phyloP scores from a whole-genome alignment of 768 basidiomycete species.

The Phallus indusiatus region DNA sequence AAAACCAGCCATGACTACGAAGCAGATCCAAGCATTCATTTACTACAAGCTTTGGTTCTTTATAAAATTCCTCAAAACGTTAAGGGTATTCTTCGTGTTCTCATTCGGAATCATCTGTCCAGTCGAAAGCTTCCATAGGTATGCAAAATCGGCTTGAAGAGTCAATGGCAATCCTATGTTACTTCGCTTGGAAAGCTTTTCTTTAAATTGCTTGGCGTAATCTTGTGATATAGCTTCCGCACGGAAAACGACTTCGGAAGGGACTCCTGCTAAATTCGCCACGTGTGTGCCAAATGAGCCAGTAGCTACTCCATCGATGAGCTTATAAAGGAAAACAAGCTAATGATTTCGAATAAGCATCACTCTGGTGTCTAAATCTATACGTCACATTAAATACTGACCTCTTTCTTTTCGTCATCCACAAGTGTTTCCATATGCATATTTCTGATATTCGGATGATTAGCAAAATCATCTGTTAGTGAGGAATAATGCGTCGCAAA shows the following conservation, averaged over 20 bases:
- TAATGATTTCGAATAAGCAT: constrained; percentile 19
- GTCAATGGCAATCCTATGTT: constrained; percentile 57
- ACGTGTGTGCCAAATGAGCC: constrained; percentile 93
- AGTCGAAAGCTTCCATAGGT: constrained; percentile 36
- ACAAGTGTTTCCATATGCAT: constrained; percentile 96
- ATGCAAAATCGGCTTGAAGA: constrained; percentile 86
- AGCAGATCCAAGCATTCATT: not conserved
- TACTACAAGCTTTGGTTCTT: not conserved
- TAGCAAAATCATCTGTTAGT: constrained; percentile 86
- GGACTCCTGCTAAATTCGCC: constrained; percentile 90
- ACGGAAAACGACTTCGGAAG: constrained; percentile 71
- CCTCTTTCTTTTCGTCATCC: constrained; percentile 86
- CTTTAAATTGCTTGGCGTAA: constrained; percentile 83
- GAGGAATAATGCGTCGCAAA: constrained; percentile 98
- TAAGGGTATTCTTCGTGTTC: not conserved
- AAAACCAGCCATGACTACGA: not conserved
- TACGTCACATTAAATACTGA: constrained; percentile 21
- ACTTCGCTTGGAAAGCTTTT: constrained; percentile 44
- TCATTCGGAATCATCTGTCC: not conserved
- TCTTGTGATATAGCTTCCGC: constrained; percentile 82
- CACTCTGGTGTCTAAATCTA: not conserved
- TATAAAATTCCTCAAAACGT: not conserved
- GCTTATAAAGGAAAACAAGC: constrained; percentile 93
- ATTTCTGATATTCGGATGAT: constrained; percentile 85
- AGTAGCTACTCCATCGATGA: constrained; percentile 77